Evolutionary conservation across 2,329 filamentous ascomycete species (phyloP).

Genomic region (Trichoderma sp.): DNA sequence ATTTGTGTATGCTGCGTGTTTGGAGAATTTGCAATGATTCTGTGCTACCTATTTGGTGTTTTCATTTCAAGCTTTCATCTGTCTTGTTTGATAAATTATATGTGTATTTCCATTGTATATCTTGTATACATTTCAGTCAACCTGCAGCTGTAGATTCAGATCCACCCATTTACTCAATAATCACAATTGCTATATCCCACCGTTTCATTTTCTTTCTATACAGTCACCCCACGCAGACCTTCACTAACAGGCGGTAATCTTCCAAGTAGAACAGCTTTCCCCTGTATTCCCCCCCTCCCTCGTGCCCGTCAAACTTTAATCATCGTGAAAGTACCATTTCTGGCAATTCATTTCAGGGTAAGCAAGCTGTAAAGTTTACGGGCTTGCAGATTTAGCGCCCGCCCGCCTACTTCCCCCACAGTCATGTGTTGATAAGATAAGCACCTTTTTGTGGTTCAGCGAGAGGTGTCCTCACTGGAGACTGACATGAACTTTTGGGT

Average conservation of each 20-base stretch:
- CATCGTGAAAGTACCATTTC: not conserved
- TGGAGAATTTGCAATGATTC: not conserved
- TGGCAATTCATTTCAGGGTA: conserved; percentile 7
- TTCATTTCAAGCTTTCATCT: not conserved
- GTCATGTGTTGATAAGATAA: conserved; percentile 43
- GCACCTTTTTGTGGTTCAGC: conserved; percentile 6
- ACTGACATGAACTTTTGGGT: not conserved
- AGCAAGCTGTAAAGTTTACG: not conserved
- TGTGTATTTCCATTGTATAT: not conserved
- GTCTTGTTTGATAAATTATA: not conserved
- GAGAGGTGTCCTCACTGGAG: conserved; percentile 22
- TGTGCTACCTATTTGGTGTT: not conserved
- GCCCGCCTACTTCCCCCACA: conserved; percentile 16
- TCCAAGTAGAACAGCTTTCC: not conserved
- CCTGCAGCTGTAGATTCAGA: not conserved
- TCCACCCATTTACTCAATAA: no score
- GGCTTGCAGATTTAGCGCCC: not conserved
- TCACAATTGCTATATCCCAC: no score
- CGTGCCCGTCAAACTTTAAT: not conserved
- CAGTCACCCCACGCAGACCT: not conserved
- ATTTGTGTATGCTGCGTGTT: not conserved
- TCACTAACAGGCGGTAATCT: not conserved
- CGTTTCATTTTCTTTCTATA: not conserved
- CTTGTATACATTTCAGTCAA: not conserved
- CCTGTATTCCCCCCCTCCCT: not conserved